Conservation (phyloP, 2,329 filamentous ascomycete species). For the Stachybotrys echinatus region DNA sequence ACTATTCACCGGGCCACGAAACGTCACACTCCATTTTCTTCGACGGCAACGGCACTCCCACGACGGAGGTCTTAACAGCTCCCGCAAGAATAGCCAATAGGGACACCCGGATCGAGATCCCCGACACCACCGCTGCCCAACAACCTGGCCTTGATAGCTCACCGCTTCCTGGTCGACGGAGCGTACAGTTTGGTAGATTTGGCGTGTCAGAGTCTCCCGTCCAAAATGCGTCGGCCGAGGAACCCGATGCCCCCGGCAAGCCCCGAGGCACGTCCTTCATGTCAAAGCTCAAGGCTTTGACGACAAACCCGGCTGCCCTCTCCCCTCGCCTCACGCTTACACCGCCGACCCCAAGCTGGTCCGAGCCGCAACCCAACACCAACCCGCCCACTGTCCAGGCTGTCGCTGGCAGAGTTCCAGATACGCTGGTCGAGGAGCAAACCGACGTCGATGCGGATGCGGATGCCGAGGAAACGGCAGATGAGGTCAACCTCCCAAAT, state of each 20-base stretch:
- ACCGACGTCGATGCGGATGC: constrained; percentile 40
- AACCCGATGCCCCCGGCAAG: constrained; percentile 55
- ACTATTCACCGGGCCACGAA: not conserved
- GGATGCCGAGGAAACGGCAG: constrained; percentile 81
- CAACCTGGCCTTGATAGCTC: not conserved
- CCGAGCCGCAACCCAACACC: constrained; percentile 32
- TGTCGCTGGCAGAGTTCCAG: constrained; percentile 42
- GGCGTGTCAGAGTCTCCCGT: constrained; percentile 47
- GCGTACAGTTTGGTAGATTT: constrained; percentile 69
- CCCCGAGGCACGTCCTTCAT: constrained; percentile 64
- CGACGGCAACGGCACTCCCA: not conserved
- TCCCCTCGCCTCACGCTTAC: constrained; percentile 34
- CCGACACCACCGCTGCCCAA: not conserved
- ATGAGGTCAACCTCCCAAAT: constrained; percentile 56
- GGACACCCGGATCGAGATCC: not conserved
- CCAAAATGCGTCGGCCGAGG: constrained; percentile 61
- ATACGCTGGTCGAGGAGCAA: constrained; percentile 46
- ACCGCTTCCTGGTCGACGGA: constrained; percentile 35
- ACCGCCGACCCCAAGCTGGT: constrained; percentile 22
- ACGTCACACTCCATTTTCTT: not conserved
- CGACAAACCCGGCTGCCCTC: constrained; percentile 45
- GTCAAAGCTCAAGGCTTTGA: constrained; percentile 71
- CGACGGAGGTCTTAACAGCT: not conserved
- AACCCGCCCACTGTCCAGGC: constrained; percentile 44
- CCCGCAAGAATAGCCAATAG: not conserved